Evolutionary conservation across 257 asterid genomes (phyloP), one percentile per base, ranked within the genome.

Genomic region (Jaltomata sinuosa): DNA sequence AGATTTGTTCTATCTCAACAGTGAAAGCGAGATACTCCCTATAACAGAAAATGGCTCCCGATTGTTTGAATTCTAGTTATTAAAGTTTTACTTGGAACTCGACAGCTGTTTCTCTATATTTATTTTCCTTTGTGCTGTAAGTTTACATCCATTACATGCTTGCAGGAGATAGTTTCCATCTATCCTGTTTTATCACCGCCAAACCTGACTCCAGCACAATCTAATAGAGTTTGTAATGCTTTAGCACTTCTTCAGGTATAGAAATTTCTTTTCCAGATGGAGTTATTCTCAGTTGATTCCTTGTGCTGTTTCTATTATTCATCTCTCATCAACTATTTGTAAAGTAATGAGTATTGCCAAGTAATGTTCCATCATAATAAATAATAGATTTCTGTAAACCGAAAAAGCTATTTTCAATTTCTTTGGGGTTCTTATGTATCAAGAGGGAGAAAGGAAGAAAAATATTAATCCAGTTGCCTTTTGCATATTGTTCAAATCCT

Each of bases 101-200:
- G 36, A 71, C 55, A 22, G 29, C 57, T 3, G 12, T 76, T 77
- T 77, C n/a, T 27, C 79, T 8, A 1, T 25, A 77, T 49, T 49
- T 19, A n/a, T 77, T 27, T 77, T 4, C 18, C 62, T 77, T 47
- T 49, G 11, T 38, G 21, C 32, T 40, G 79, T 71, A 71, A 71
- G 34, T 3, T 71, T 40, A 71, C 79, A 22, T 71, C 54, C 53
- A n/a, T 40, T 40, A 59, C 42, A 22, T 38, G 27, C 71, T 62
- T 89, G 87, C 95, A 96, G 99, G 99, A 96, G 88, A 94, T 96
- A 82, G 98, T 96, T 52, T 94, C 96, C 49, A 94, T 96, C 77
- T 96, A 96, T 89, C 99, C 98, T 21, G 98, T 96, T 83, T 88
- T 96, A 61, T 94, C 98, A 64, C 99, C 99, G 12, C 99, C 99